A percentile compares a stretch with the other conserved stretches of the same genome.
Conservation (phyloP, 1,139 yeast species). For the Pichia cactophila region DNA sequence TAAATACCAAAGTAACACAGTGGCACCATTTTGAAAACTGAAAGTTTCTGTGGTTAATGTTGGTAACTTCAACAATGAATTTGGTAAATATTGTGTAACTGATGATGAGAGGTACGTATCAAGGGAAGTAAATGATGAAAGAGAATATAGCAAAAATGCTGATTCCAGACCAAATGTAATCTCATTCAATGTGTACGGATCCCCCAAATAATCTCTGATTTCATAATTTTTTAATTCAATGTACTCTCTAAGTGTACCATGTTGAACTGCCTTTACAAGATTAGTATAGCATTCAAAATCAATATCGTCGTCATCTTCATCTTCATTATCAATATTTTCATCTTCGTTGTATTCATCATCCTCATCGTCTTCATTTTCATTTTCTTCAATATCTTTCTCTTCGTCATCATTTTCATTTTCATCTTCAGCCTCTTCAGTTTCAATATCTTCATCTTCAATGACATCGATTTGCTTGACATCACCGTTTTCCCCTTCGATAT, state of each 20-base stretch:
- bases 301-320: conserved; percentile 15
- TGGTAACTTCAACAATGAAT: conserved; percentile 26
- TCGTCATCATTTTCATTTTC: conserved; percentile 12
- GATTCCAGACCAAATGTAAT: conserved; percentile 37
- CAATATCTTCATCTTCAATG: conserved; percentile 3
- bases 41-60: conserved; percentile 36
- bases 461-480: conserved; percentile 8
- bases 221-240: conserved; percentile 34
- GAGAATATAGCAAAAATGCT: conserved; percentile 31
- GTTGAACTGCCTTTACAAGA: conserved; percentile 19
- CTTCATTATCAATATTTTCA: conserved; percentile 25
- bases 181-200: conserved; percentile 40
- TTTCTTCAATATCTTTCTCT: neutral
- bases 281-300: conserved; percentile 10
- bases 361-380: conserved; percentile 13
- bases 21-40: conserved; percentile 29
- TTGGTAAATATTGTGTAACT: conserved; percentile 21
- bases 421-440: conserved; percentile 6
- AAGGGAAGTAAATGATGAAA: conserved; percentile 35
- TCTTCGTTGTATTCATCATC: conserved; percentile 11
- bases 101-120: conserved; percentile 32
- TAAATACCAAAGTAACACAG: conserved; percentile 36
- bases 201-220: conserved; percentile 43
- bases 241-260: conserved; percentile 34
- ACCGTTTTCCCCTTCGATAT: conserved; percentile 9